Conservation (phyloP, 176 grass and related monocot species). For the Canna indica region DNA sequence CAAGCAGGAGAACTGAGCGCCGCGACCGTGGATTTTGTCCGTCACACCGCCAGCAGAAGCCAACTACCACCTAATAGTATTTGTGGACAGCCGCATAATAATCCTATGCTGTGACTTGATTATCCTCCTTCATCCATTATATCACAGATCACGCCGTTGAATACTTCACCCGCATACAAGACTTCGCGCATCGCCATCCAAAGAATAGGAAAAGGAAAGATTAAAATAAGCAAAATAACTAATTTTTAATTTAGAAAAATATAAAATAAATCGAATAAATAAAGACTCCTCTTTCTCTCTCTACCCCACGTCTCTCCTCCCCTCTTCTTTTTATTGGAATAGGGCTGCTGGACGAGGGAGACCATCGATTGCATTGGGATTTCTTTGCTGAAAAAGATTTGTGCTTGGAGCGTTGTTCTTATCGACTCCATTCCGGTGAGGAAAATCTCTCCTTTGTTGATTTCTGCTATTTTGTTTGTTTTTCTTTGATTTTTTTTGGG, state of each 20-base stretch:
- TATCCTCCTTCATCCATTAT: neutral
- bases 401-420: neutral
- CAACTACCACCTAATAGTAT: no score
- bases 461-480: neutral
- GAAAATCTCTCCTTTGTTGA: neutral
- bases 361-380: neutral
- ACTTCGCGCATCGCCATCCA: neutral
- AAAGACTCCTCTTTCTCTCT: neutral
- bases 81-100: neutral
- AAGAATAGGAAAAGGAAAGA: neutral
- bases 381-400: neutral
- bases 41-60: no score
- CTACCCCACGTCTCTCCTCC: neutral
- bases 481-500: neutral
- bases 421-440: slow-evolving; percentile 1
- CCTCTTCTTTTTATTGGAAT: neutral
- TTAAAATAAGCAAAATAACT: no score
- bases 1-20: no score
- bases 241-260: no score
- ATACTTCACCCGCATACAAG: neutral
- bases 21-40: no score
- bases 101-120: neutral
- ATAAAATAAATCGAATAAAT: neutral
- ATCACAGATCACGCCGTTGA: neutral
- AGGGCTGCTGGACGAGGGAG: neutral